Evolutionary conservation across 495 filamentous ascomycete genomes (phyloP).

Genomic region (Penicillium egyptiacum): DNA sequence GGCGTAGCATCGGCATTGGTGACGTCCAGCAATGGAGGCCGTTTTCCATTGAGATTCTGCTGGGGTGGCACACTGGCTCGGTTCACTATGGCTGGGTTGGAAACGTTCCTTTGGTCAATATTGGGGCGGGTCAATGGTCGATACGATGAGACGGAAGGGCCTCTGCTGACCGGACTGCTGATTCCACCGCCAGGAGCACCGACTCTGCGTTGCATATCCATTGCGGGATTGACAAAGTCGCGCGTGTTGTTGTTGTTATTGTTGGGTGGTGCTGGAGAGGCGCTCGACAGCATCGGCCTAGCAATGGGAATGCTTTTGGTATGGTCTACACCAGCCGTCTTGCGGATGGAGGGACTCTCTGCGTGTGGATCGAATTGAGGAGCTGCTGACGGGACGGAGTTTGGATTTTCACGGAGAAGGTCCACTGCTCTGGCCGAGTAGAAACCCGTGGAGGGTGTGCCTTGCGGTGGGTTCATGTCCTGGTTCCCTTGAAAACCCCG

Average conservation of each 20-base stretch:
- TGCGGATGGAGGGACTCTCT: slow-evolving; percentile 83
- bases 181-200: slow-evolving; percentile 60
- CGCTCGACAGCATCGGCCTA: slow-evolving; percentile 38
- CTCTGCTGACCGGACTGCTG: slow-evolving; percentile 41
- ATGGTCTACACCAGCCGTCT: slow-evolving; percentile 87
- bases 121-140: slow-evolving; percentile 47
- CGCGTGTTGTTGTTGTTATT: slow-evolving; percentile 26
- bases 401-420: slow-evolving; percentile 46
- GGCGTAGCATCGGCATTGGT: slow-evolving; percentile 42
- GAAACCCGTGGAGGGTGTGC: slow-evolving; percentile 59
- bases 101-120: slow-evolving; percentile 29
- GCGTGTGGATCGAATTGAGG: slow-evolving; percentile 76
- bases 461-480: slow-evolving; percentile 34
- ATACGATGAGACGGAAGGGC: slow-evolving; percentile 43
- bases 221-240: slow-evolving; percentile 67
- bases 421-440: slow-evolving; percentile 73
- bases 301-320: slow-evolving; percentile 65
- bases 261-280: slow-evolving; percentile 26
- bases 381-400: slow-evolving; percentile 44
- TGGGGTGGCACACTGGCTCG: slow-evolving; percentile 27
- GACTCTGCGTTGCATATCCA: slow-evolving; percentile 67
- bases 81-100: slow-evolving; percentile 20
- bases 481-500: slow-evolving; percentile 19
- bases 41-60: slow-evolving; percentile 44
- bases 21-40: slow-evolving; percentile 52